Base-by-base conservation (phyloP, 306 rosid species). In the Acacia melanoxylon region DNA sequence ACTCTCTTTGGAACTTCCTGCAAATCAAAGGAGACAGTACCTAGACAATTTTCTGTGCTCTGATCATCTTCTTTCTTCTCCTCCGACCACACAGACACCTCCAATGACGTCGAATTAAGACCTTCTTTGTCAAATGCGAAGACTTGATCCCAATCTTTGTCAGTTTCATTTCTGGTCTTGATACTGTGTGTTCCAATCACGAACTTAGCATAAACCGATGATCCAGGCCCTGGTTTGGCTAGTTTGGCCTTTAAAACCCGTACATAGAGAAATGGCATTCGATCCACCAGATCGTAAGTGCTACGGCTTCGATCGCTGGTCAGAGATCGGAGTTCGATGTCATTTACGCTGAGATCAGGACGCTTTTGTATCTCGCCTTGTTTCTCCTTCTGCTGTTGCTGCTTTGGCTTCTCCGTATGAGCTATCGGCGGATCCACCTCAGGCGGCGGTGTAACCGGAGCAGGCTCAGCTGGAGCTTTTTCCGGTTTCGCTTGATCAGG, bases 101-200 rank as follows among this genome's bases (percentile, higher is more conserved):
- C 98, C 37, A 95, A 86, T 1, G 92, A 89, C 2, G 93, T 89
- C 0, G 98, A 95, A 59, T 95, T 95, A 33, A 95, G 85, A 0
- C 94, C 90, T 10, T 91, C 97, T 78, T 93, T 95, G 20, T 93
- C 94, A 45, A 95, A 95, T 0, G 97, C 92, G 3, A 91, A 95
- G 8, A 91, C 98, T 74, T 90, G 99, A 84, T 93, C 98, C 98
- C 99, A 93, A 5, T 95, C 99, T 71, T 87, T 91, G n/a, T 88
- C 86, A 8, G 13, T 75, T 25, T 85, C 92, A 66, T 51, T 87
- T 67, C 84, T 95, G 24, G 97, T 90, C 75, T 77, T 91, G 68
- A 93, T 87, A 20, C 83, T 87, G 79, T 91, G 98, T 5, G 98
- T 90, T 62, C 97, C 98, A 7, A 95, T 89, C 67, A 84, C 94